Percentiles rank a stretch among this genome's conserved stretches.
Evolutionary conservation across 768 basidiomycete species (phyloP).

Genomic region (Tylopilus sp.): DNA sequence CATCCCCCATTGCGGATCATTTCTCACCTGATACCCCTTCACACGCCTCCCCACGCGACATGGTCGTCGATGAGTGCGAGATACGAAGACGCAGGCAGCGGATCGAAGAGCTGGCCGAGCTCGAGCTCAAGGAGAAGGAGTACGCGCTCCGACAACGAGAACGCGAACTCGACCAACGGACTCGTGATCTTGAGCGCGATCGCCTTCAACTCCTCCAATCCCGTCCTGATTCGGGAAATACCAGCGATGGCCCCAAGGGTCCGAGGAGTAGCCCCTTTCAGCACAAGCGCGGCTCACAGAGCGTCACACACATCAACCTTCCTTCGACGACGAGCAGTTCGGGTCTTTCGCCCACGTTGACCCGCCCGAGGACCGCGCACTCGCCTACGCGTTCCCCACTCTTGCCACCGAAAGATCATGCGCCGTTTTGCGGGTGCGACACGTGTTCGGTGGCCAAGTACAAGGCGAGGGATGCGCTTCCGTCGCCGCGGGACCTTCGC

Average conservation of each 20-base stretch:
- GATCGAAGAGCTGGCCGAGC: constrained; percentile 48
- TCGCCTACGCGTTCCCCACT: constrained; percentile 28
- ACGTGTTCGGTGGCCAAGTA: constrained; percentile 61
- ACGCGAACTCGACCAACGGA: constrained; percentile 49
- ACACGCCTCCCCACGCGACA: constrained; percentile 17
- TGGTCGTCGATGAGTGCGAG: constrained; percentile 21
- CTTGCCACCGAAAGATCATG: constrained; percentile 41
- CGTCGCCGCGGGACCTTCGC: constrained; percentile 34
- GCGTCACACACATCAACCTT: constrained; percentile 27
- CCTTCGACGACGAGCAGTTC: constrained; percentile 14
- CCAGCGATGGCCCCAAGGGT: constrained; percentile 30
- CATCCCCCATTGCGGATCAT: constrained; percentile 34
- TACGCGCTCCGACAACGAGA: constrained; percentile 50
- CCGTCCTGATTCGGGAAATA: constrained; percentile 25
- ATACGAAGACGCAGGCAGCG: constrained; percentile 37
- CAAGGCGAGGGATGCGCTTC: constrained; percentile 28
- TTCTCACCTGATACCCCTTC: constrained; percentile 25
- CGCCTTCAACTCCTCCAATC: constrained; percentile 40
- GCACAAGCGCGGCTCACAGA: constrained; percentile 30
- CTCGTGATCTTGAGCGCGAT: constrained; percentile 58
- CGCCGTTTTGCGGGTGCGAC: constrained; percentile 65
- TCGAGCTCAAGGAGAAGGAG: constrained; percentile 56
- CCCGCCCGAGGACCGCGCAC: constrained; percentile 25
- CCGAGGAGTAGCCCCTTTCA: constrained; percentile 22
- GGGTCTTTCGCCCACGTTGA: neutral